phyloP scores from a whole-genome alignment of 768 basidiomycete species.

The Amanita jacksonii region DNA sequence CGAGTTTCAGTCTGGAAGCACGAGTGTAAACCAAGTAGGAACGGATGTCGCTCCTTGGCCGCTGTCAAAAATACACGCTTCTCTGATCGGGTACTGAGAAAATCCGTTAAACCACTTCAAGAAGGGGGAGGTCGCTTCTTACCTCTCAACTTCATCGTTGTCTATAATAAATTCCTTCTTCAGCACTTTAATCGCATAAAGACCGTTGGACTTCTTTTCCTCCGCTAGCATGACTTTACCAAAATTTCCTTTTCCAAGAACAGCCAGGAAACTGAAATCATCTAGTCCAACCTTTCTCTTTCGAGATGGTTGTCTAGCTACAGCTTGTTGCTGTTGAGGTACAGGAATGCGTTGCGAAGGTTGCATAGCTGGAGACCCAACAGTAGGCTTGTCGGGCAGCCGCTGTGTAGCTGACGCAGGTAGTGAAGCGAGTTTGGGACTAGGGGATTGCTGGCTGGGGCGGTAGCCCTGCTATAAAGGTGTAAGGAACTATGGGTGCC shows the following conservation, averaged over 20 bases:
- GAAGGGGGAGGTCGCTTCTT: too few species aligned
- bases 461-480: slow-evolving; percentile 15
- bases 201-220: slow-evolving; percentile 81
- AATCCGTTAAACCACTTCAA: slow-evolving; percentile 13
- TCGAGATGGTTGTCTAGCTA: slow-evolving; percentile 34
- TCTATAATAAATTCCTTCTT: slow-evolving; percentile 99
- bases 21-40: slow-evolving; percentile 92
- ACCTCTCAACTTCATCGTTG: slow-evolving; percentile 99
- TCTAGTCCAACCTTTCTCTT: slow-evolving; percentile 91
- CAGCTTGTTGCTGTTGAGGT: slow-evolving; percentile 25
- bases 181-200: slow-evolving; percentile 99
- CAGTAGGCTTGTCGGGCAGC: slow-evolving; percentile 18
- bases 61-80: slow-evolving; percentile 97
- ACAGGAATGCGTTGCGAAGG: slow-evolving; percentile 17
- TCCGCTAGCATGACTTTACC: slow-evolving; percentile 99
- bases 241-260: slow-evolving; percentile 98
- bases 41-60: slow-evolving; percentile 95
- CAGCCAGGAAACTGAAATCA: slow-evolving; percentile 98
- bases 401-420: slow-evolving; percentile 21
- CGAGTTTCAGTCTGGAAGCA: slow-evolving; percentile 99
- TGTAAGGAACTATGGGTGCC: too few species aligned
- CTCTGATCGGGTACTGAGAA: slow-evolving; percentile 89
- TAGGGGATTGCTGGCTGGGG: slow-evolving; percentile 5
- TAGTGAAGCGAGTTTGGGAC: slow-evolving; percentile 22
- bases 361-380: slow-evolving; percentile 13